Evolutionary conservation across 2,329 filamentous ascomycete species (phyloP).

Genomic region (Graphiopsis chlorocephala): DNA sequence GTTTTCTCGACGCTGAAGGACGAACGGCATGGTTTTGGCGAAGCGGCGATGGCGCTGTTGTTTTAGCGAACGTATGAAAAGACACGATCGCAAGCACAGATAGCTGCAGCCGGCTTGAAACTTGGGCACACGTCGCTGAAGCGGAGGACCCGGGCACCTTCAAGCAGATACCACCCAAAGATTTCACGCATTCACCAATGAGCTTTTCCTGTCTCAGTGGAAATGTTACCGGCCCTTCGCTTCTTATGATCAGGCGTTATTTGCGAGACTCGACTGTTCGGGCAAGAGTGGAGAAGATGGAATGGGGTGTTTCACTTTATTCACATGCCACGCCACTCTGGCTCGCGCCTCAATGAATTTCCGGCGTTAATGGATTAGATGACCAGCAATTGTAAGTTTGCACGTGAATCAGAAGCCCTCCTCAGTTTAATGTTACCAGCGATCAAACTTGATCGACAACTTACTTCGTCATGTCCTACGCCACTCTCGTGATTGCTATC

Average conservation of each 20-base stretch:
- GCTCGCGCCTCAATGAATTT: background rate
- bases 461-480: background rate
- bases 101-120: slow-evolving; percentile 13
- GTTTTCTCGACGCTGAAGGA: slow-evolving; percentile 16
- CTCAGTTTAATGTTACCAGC: background rate
- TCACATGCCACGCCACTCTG: background rate
- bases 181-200: slow-evolving; percentile 17
- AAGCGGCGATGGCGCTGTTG: slow-evolving; percentile 16
- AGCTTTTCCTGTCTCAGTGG: slow-evolving; percentile 1
- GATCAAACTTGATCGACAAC: background rate
- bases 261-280: background rate
- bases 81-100: slow-evolving; percentile 17
- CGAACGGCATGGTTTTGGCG: slow-evolving; percentile 16
- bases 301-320: background rate
- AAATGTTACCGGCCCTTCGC: background rate
- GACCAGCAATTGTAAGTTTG: background rate
- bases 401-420: background rate
- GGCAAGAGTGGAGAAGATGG: background rate
- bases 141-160: slow-evolving; percentile 13
- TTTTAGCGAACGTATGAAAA: slow-evolving; percentile 17
- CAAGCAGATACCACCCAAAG: slow-evolving; percentile 16
- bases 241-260: background rate
- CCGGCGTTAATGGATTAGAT: background rate
- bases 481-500: background rate
- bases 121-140: slow-evolving; percentile 15